These are phyloP conservation scores for Sugiyamaella pinicola DNA, from an alignment of 1,139 yeast genomes.

Conservation along the genomic window DNA sequence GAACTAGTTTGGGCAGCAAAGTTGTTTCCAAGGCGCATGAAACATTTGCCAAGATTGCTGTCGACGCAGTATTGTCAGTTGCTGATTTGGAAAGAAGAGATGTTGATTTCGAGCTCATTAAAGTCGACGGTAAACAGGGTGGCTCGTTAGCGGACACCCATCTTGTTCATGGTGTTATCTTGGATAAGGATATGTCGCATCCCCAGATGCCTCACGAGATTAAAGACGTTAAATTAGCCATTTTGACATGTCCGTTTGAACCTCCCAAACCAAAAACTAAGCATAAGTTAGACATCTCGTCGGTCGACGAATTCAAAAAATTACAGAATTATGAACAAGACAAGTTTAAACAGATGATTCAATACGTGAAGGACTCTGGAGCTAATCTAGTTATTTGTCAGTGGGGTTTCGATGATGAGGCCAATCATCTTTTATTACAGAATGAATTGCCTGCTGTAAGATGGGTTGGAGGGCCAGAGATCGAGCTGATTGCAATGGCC, in stretches of 20 bases:
- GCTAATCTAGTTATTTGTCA: slow-evolving; percentile 98
- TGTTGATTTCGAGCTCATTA: slow-evolving; percentile 94
- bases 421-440: slow-evolving; percentile 86
- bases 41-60: slow-evolving; percentile 95
- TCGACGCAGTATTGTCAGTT: slow-evolving; percentile 90
- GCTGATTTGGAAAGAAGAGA: slow-evolving; percentile 91
- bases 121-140: slow-evolving; percentile 94
- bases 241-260: slow-evolving; percentile 96
- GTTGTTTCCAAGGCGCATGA: slow-evolving; percentile 94
- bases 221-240: slow-evolving; percentile 84
- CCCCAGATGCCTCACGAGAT: slow-evolving; percentile 94
- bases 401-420: slow-evolving; percentile 99
- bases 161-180: slow-evolving; percentile 84
- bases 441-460: slow-evolving; percentile 92
- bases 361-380: slow-evolving; percentile 81
- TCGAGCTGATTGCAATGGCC: slow-evolving; percentile 94
- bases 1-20: slow-evolving; percentile 92
- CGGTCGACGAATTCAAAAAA: slow-evolving; percentile 88
- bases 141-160: slow-evolving; percentile 86
- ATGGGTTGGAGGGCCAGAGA: slow-evolving; percentile 99
- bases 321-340: slow-evolving; percentile 90
- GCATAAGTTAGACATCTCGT: slow-evolving; percentile 90
- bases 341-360: slow-evolving; percentile 89
- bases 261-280: slow-evolving; percentile 99
- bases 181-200: slow-evolving; percentile 96